A percentile compares a stretch with the other conserved stretches of the same genome.
Conservation (phyloP, 2,329 filamentous ascomycete species). For the Bertia moriformis region DNA sequence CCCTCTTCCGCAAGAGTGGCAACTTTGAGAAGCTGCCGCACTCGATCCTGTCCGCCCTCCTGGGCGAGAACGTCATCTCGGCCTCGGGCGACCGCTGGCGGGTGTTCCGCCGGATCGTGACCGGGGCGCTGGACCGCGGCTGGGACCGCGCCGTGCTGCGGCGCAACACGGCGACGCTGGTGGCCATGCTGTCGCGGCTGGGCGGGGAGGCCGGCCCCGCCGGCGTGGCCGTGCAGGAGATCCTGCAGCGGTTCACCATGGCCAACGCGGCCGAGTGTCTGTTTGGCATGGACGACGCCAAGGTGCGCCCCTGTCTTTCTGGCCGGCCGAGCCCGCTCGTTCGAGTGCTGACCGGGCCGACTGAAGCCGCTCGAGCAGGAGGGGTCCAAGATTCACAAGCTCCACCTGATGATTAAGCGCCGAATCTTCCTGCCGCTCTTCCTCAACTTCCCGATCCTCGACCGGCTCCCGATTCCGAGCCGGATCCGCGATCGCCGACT, state of each 20-base stretch:
- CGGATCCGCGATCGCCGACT: conserved; percentile 7
- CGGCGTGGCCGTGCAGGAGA: conserved; percentile 5
- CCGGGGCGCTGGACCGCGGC: conserved; percentile 15
- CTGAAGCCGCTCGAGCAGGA: conserved; percentile 9
- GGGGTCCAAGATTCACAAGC: conserved; percentile 8
- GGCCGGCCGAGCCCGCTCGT: neutral
- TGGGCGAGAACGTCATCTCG: conserved; percentile 24
- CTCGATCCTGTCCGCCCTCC: conserved; percentile 18
- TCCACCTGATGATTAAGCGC: conserved; percentile 12
- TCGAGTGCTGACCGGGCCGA: neutral
- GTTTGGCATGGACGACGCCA: neutral
- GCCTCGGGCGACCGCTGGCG: conserved; percentile 19
- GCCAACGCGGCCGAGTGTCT: conserved; percentile 16
- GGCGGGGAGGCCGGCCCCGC: conserved; percentile 13
- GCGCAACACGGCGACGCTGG: conserved; percentile 8
- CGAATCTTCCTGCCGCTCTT: conserved; percentile 18
- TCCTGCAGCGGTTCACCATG: conserved; percentile 19
- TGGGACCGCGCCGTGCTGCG: conserved; percentile 7
- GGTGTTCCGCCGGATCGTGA: conserved; percentile 17
- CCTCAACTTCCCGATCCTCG: conserved; percentile 17
- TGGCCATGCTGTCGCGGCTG: conserved; percentile 10
- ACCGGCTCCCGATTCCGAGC: conserved; percentile 11
- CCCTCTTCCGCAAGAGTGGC: conserved; percentile 19
- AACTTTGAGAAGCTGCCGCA: conserved; percentile 24
- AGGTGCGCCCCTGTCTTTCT: too few relatives aligned